Percentiles rank a stretch among this genome's conserved stretches.
These are phyloP conservation scores for Vicia sativa DNA, from an alignment of 306 rosid species.

Conservation along the genomic window DNA sequence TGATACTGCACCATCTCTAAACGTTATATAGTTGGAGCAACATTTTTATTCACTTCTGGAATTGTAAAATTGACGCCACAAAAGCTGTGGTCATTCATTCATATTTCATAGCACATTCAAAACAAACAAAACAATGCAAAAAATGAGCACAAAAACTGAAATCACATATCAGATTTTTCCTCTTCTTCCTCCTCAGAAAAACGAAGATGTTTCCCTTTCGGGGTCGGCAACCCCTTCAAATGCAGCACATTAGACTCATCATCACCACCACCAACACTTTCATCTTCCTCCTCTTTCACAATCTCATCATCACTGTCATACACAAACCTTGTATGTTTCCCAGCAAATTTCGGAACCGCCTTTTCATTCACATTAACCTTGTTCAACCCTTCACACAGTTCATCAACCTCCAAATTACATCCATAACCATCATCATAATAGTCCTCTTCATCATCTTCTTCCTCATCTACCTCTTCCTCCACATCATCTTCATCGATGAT, in stretches of 20 bases:
- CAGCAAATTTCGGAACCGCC: conserved; percentile 49
- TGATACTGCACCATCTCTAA: no score
- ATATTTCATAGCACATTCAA: not conserved
- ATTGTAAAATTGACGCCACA: conserved; percentile 6
- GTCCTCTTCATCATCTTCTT: conserved; percentile 30
- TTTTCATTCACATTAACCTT: conserved; percentile 61
- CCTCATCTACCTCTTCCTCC: conserved; percentile 49
- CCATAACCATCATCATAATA: conserved; percentile 28
- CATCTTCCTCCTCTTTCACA: conserved; percentile 50
- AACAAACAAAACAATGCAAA: not conserved
- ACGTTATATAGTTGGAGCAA: no score
- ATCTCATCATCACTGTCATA: conserved; percentile 82
- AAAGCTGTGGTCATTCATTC: not conserved
- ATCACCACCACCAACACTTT: not conserved
- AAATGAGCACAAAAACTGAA: not conserved
- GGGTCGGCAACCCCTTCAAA: conserved; percentile 78
- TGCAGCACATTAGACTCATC: conserved; percentile 47
- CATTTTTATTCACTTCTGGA: not conserved
- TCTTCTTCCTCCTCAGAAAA: conserved; percentile 44
- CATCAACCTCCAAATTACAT: conserved; percentile 47
- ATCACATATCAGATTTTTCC: conserved; percentile 25
- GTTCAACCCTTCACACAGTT: conserved; percentile 64
- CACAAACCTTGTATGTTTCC: conserved; percentile 73
- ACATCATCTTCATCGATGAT: conserved; percentile 58
- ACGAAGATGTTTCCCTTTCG: conserved; percentile 79